Evolutionary conservation across 208 protist genomes (phyloP).

Genomic region (Willaertia magna): DNA sequence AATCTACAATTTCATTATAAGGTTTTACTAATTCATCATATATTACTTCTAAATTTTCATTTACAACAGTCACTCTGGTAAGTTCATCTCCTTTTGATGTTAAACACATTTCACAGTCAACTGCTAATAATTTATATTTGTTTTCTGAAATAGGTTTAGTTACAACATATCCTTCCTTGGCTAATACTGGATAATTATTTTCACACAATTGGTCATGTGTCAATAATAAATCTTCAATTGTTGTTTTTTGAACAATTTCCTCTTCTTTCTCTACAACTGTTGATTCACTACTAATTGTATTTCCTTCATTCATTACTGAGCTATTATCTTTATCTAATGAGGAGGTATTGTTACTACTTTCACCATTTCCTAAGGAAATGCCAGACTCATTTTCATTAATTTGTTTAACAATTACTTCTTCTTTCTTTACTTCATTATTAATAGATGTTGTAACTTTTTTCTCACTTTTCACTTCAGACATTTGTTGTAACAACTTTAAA

Average conservation of each 20-base stretch:
- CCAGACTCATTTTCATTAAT: too few species aligned
- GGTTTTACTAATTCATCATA: constrained; percentile 72
- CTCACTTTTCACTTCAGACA: too few species aligned
- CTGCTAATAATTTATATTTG: constrained; percentile 26
- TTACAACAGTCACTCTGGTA: constrained; percentile 59
- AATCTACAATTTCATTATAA: constrained; percentile 50
- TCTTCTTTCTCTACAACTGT: not conserved
- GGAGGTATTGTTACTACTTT: not conserved
- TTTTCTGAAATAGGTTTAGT: constrained; percentile 19
- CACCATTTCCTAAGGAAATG: not conserved
- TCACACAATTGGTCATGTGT: not conserved
- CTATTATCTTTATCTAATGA: too few species aligned
- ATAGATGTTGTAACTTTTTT: not conserved
- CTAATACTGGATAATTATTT: constrained; percentile 11
- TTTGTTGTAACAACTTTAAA: not conserved
- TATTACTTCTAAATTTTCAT: constrained; percentile 47
- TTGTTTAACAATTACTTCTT: not conserved
- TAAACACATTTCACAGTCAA: constrained; percentile 81
- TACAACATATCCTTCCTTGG: not conserved
- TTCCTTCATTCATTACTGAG: not conserved
- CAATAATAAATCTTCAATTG: not conserved
- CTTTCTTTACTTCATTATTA: not conserved
- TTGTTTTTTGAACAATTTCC: not conserved
- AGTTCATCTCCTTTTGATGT: constrained; percentile 44
- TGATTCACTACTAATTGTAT: not conserved